Conservation (phyloP, 2,329 filamentous ascomycete species). For the Colletotrichum karsti region DNA sequence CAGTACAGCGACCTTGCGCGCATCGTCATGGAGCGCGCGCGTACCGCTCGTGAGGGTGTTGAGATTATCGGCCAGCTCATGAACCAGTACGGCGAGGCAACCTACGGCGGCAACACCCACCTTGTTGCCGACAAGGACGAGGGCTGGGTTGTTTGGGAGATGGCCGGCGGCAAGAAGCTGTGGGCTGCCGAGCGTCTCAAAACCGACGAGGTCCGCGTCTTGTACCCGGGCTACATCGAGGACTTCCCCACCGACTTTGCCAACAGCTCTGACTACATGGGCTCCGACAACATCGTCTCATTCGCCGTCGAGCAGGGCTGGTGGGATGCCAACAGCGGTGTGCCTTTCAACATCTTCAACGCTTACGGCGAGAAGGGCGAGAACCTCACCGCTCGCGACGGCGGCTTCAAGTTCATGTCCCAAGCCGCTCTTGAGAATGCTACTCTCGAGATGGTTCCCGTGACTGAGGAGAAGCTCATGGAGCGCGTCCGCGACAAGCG, state of each 20-base stretch:
- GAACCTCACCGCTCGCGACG: slow-evolving; percentile 33
- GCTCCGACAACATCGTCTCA: slow-evolving; percentile 35
- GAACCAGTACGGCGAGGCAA: slow-evolving; percentile 47
- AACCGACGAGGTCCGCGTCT: slow-evolving; percentile 33
- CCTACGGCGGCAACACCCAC: slow-evolving; percentile 52
- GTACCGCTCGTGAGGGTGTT: slow-evolving; percentile 48
- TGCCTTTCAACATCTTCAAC: slow-evolving; percentile 38
- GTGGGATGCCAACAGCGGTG: slow-evolving; percentile 33
- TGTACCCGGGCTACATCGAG: slow-evolving; percentile 39
- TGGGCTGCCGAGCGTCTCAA: slow-evolving; percentile 37
- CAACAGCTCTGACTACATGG: slow-evolving; percentile 34
- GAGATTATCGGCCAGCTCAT: slow-evolving; percentile 50
- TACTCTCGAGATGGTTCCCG: slow-evolving; percentile 49
- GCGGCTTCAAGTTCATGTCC: slow-evolving; percentile 41
- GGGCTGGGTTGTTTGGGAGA: slow-evolving; percentile 39
- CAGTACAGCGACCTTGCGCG: slow-evolving; percentile 51
- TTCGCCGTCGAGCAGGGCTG: slow-evolving; percentile 37
- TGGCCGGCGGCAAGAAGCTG: slow-evolving; percentile 35
- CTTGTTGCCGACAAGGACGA: slow-evolving; percentile 45
- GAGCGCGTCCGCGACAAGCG: slow-evolving; percentile 39
- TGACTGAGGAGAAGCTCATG: slow-evolving; percentile 58
- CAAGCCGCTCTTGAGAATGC: slow-evolving; percentile 35
- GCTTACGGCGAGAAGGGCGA: slow-evolving; percentile 34
- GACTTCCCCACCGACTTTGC: slow-evolving; percentile 35
- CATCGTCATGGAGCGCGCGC: slow-evolving; percentile 48